Base-by-base conservation (phyloP, 2,329 filamentous ascomycete genomes). In the Trichoderma brevicompactum region DNA sequence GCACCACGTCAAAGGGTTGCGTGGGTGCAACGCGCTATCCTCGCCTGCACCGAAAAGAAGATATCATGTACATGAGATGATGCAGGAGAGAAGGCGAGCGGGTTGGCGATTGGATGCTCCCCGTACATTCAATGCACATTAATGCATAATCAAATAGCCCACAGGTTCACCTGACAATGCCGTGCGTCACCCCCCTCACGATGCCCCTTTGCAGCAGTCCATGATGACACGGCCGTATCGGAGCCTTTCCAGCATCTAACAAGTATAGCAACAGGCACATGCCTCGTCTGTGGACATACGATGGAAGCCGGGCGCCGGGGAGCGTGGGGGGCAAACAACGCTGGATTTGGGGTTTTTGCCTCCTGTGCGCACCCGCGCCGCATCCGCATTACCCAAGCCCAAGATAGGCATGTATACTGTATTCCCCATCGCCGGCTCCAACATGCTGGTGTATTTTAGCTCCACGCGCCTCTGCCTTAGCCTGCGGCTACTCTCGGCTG, bases 401-500 rank as follows among this genome's bases (percentile, higher is more conserved):
- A 38, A 10, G 36, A 38, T 10, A 10, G 36, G 36, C 36, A 7
- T 12, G 48, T 13, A 50, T 50, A n/a, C n/a, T n/a, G n/a, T n/a
- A n/a, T n/a, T n/a, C n/a, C 12, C 23, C 48, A 50, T 32, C 3
- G 13, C 23, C 48, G 15, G 2, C 2, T 34, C 13, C 28, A 50
- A 10, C 36, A 38, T 10, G 36, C 7, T 7, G 7, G 48, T 15
- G 48, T 5, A 32, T 50, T 36, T 52, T 44, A 58, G 54, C 56
- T 50, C 52, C 61, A 64, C 56, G 54, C 50, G 34, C 52, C 50
- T 19, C 34, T 28, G 17, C 40, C 40, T 36, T 63, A 63, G 48
- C 40, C 59, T 8, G 71, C 71, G 56, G 71, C 69, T 73, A 72
- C 68, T 55, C 65, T 69, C 71, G 71, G 71, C 61, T 53, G 67